These are phyloP conservation scores for Acanthamoeba sp. DNA, from an alignment of 208 protist species.

Conservation along the genomic window DNA sequence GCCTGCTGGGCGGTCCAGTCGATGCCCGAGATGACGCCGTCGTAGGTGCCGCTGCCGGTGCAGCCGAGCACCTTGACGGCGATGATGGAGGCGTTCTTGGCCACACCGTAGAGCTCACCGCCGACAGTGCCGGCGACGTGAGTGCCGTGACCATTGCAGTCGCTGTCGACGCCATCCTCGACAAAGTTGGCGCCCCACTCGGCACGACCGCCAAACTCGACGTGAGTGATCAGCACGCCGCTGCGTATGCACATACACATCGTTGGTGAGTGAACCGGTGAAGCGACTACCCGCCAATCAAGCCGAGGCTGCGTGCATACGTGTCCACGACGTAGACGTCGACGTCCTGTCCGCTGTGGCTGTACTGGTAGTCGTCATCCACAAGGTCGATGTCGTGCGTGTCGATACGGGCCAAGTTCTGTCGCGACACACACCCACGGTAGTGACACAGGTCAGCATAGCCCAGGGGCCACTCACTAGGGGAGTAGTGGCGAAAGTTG, in stretches of 20 bases:
- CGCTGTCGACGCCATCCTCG: neutral
- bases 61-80: constrained; percentile 78
- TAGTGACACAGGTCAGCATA: neutral
- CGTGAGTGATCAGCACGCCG: constrained; percentile 35
- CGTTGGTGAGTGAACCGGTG: no score
- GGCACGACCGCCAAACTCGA: constrained; percentile 64
- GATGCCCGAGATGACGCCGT: constrained; percentile 72
- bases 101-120: constrained; percentile 68
- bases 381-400: constrained; percentile 57
- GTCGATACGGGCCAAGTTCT: constrained; percentile 64
- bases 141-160: constrained; percentile 80
- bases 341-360: constrained; percentile 10
- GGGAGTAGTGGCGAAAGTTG: neutral
- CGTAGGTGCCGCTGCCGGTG: constrained; percentile 63
- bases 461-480: neutral
- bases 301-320: neutral
- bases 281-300: no score
- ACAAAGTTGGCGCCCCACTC: constrained; percentile 70
- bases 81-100: constrained; percentile 73
- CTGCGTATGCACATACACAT: no score
- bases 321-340: constrained; percentile 78
- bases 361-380: constrained; percentile 59
- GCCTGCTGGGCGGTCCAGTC: constrained; percentile 71
- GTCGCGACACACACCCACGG: neutral
- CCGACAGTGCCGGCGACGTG: constrained; percentile 76